Evolutionary conservation across 1,139 yeast species (phyloP), one percentile per base, ranked within the genome.

Genomic region (Blastobotrys aristatus): DNA sequence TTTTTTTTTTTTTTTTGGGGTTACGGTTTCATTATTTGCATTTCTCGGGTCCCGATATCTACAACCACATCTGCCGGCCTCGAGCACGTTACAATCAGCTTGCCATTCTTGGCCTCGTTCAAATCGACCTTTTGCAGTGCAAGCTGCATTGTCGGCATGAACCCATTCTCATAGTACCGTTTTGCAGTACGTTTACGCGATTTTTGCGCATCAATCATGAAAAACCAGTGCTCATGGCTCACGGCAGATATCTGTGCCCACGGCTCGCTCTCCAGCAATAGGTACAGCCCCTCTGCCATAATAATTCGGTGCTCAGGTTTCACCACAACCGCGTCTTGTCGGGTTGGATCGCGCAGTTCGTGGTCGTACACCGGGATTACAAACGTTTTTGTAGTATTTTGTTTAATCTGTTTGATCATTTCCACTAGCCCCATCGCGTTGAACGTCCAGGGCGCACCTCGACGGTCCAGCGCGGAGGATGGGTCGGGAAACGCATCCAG

Each of bases 361-460:
- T 89, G 97, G 60, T 84, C 88, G 61, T 89, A 89, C 17, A 88
- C 82, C 0, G 97, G 96, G 2, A 80, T 77, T 26, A 50, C 53
- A 2, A 79, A 50, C 53, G 78, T 83, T 54, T 74, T 77, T 34
- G 44, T 26, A n/a, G 50, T 24, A 43, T 54, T 26, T 22, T 50
- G 46, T 21, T 52, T 53, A 24, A 66, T 52, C n/a, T 47, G 35
- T 41, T 56, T 53, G 32, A 65, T 69, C 44, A 72, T 57, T 24
- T 62, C 65, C 0, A 71, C 71, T 38, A 77, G 74, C 42, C 72
- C 72, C 7, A 63, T 59, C 4, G 86, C 75, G 61, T 89, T 88
- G 66, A 89, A 89, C 0, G 96, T 88, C 58, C 75, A 78, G 0
- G 96, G 94, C 0, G 96, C 84, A 0, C 97, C 97, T 46, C 97